Evolutionary conservation across 257 asterid species (phyloP).

Genomic region (Ehretia macrophylla): DNA sequence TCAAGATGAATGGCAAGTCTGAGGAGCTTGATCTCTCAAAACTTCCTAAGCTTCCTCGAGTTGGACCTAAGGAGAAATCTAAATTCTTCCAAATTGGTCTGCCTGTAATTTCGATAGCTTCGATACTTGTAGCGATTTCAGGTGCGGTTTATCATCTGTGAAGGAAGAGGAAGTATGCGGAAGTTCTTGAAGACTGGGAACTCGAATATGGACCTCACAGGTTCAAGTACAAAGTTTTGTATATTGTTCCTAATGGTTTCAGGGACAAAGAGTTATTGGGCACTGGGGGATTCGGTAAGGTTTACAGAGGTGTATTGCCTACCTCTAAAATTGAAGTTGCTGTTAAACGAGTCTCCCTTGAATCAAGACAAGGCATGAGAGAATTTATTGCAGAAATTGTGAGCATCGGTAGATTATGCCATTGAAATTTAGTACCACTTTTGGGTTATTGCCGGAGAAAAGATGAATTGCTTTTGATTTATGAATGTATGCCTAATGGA

Average conservation of each 20-base stretch:
- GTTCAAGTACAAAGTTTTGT: conserved; percentile 50
- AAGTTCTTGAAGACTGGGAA: conserved; percentile 70
- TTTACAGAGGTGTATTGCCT: conserved; percentile 53
- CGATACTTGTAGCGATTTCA: conserved; percentile 6
- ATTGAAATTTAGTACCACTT: conserved; percentile 62
- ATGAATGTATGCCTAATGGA: conserved; percentile 65
- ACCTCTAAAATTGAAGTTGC: conserved; percentile 48
- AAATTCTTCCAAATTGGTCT: conserved; percentile 26
- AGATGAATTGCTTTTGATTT: conserved; percentile 52
- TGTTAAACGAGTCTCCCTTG: conserved; percentile 56
- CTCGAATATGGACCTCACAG: conserved; percentile 67
- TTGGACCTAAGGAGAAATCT: conserved; percentile 25
- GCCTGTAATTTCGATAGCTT: conserved; percentile 25
- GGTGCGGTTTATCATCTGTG: conserved; percentile 17
- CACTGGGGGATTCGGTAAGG: conserved; percentile 67
- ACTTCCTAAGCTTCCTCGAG: conserved; percentile 32
- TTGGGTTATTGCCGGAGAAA: conserved; percentile 81
- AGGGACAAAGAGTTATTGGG: conserved; percentile 51
- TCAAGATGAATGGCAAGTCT: conserved; percentile 45
- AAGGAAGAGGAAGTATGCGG: conserved; percentile 28
- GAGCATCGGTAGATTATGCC: conserved; percentile 64
- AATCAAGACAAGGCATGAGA: conserved; percentile 51
- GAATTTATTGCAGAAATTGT: conserved; percentile 86
- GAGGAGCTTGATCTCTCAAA: conserved; percentile 24
- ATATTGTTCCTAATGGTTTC: conserved; percentile 56